Evolutionary conservation across 1,284 basidiomycete species (phyloP), one percentile per base, ranked within the genome.

Genomic region (Heimioporus retisporus): DNA sequence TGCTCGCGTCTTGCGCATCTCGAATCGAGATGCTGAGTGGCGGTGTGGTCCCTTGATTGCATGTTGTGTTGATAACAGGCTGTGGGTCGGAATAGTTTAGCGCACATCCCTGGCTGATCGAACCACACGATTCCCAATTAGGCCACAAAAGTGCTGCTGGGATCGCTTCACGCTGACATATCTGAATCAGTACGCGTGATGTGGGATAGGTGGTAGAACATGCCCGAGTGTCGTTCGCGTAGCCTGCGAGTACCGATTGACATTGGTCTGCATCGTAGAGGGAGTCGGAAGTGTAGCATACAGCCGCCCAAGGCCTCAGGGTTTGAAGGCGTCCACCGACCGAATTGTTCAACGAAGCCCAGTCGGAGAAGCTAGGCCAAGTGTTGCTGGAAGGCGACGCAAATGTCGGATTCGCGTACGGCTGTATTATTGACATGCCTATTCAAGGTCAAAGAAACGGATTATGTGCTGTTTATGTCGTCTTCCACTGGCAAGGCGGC

Each of bases 121-220:
- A 77, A 43, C 66, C 58, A 46, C 73, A 75, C 4, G 64, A 42
- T 48, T 77, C 73, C 69, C 71, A 76, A 60, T 75, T 77, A 11
- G 59, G 0, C 75, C 70, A 75, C 28, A 74, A 55, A 14, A 77
- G 67, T 4, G 73, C 73, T 1, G 69, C 31, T 0, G 71, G 31
- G 18, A 44, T 44, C 6, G 59, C 65, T 68, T 68, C 68, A 25
- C 75, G 69, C 75, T 74, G 35, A 58, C 44, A 28, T 23, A 16
- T 25, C 21, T 21, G 31, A 40, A 18, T 65, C 28, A 57, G 51
- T 28, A 23, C 56, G 19, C 11, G 31, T 25, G 48, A 11, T 7
- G 54, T 14, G 11, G 15, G 35, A n/a, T 43, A 43, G 2, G 53
- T 21, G 8, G n/a, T 40, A 10, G n/a, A 54, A 65, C 64, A 55